Base-by-base conservation (phyloP, 495 filamentous ascomycete genomes). In the Chaetomidium leptoderma region DNA sequence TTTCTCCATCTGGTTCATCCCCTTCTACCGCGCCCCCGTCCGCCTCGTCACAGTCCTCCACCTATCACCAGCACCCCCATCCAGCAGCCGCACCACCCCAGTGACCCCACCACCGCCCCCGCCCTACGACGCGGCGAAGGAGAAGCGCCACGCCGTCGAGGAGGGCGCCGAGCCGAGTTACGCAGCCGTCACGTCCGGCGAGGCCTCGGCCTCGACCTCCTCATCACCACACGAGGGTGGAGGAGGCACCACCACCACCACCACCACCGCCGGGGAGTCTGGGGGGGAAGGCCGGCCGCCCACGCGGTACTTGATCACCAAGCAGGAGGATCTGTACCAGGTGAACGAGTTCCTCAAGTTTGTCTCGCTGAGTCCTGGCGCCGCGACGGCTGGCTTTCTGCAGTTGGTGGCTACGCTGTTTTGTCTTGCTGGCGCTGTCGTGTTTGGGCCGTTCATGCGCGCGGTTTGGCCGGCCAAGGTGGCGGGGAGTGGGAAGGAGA, bases 311-410 rank as follows among this genome's bases (percentile, higher is more conserved):
- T 86, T 84, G 63, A 91, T 96, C 63, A 62, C 73, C 11, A 78
- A 75, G 35, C 91, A 96, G 64, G 84, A 93, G 57, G 91, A 96
- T 63, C 72, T 91, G 19, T 96, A 96, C 63, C 90, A 93, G 67
- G 75, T 83, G 4, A 85, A 86, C 30, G 85, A 96, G 63, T 86
- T 89, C 61, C 70, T 93, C 44, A 86, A 86, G 59, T 95, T 93
- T 59, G 55, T 83, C 45, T 61, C 71, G 24, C 77, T 73, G 26
- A 66, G 69, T n/a, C 74, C 74, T 0, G 77, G 68, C 36, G 74
- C 78, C 14, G 10, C 82, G 6, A 70, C 89, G 0, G 74, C 78
- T 62, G 61, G 42, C 4, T 32, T 75, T 3, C 84, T 78, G 78
- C 87, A 91, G 66, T 62, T 84, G 10, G 71, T 80, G 40, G 81